Evolutionary conservation across 2,329 filamentous ascomycete species (phyloP), one percentile per base, ranked within the genome.

Genomic region (Bisporella sp.): DNA sequence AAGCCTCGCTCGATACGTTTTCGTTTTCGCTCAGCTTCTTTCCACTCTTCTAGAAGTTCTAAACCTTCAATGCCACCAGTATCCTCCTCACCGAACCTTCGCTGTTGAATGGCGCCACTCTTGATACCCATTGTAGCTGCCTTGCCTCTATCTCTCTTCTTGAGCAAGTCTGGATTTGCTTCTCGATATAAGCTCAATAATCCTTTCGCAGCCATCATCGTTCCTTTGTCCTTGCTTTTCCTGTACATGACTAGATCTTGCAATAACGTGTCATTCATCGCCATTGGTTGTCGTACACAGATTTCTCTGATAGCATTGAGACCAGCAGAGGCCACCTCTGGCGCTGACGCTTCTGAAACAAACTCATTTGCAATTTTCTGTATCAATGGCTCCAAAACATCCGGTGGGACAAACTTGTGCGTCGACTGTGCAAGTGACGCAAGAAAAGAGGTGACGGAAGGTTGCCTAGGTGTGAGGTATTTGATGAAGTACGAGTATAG

Each of bases 311-410:
- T 97, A 11, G 90, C 87, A 66, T 97, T 96, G 49, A 99, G 76
- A 63, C 92, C 93, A 4, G 93, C 92, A 4, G 91, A 85, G 1
- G 89, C 89, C 31, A 99, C 92, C 68, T 97, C 91, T 4, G 87
- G 79, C 1, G 93, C 91, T 0, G 91, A 84, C 1, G 89, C 93
- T 71, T 99, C 93, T 0, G 90, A 96, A 2, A 99, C 92, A 64
- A 99, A 99, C 67, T 99, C 93, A 64, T 97, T 96, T 32, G 93
- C 92, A 61, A 99, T 97, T 72, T 96, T 97, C 66, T 89, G 85
- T 2, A 99, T 75, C 4, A 97, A 72, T 0, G 93, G 92, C 66
- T 97, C 91, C 8, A 99, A 75, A 0, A 84, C 87, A 73, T 99
- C 93, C 0, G 92, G 92, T 0, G 93, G 93, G 0, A 99, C 91